phyloP scores from a whole-genome alignment of 345 rosid species.

The Bruguiera parviflora region DNA sequence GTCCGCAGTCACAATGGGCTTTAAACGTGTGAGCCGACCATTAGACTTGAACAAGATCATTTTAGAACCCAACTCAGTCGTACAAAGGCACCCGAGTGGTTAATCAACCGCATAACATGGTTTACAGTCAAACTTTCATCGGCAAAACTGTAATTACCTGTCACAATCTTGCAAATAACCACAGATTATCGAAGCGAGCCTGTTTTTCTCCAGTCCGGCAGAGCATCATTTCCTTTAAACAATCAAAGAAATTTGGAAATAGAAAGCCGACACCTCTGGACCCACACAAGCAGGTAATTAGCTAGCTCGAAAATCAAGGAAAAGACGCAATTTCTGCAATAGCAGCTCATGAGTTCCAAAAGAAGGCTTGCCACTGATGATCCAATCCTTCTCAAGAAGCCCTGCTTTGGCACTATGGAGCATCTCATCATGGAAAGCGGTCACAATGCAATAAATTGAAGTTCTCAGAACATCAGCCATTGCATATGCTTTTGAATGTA shows the following conservation, averaged over 20 bases:
- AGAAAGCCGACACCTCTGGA: background rate
- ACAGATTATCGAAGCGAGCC: background rate
- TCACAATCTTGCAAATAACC: background rate
- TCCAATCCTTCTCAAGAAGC: conserved; percentile 79
- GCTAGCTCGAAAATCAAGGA: conserved; percentile 71
- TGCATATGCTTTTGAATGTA: conserved; percentile 62
- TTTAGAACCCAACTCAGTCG: background rate
- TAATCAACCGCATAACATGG: background rate
- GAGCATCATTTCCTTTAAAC: background rate
- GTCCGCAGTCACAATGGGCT: too few relatives aligned
- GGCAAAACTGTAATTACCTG: conserved; percentile 8
- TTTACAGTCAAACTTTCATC: background rate
- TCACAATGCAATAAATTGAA: conserved; percentile 64
- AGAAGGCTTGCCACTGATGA: conserved; percentile 43
- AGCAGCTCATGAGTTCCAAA: conserved; percentile 67
- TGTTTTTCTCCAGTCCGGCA: background rate
- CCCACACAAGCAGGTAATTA: conserved; percentile 7
- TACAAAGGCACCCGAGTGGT: background rate
- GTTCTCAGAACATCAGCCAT: conserved; percentile 69
- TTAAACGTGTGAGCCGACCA: background rate
- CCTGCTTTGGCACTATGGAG: conserved; percentile 53
- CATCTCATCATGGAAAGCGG: conserved; percentile 79
- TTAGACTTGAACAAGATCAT: background rate
- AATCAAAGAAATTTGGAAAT: background rate
- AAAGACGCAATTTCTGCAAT: conserved; percentile 63